phyloP scores from a whole-genome alignment of 1,284 basidiomycete species.

The Cerrena zonata region DNA sequence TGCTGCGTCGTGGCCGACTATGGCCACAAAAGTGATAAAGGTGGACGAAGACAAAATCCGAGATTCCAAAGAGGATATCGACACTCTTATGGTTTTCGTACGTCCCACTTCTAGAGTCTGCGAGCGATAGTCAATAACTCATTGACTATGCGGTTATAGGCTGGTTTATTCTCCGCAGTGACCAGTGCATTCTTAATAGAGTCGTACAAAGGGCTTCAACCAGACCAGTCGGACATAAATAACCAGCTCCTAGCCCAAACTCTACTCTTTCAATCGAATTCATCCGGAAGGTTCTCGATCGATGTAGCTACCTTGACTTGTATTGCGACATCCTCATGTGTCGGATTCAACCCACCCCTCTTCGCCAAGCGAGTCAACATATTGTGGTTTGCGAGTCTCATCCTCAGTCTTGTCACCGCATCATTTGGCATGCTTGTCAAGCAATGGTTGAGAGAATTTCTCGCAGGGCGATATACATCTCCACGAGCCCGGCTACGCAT shows the following conservation, averaged over 20 bases:
- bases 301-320: not conserved
- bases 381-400: conserved; percentile 8
- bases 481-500: not conserved
- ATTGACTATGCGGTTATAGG: conserved; percentile 3
- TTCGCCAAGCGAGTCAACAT: conserved; percentile 1
- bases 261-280: not conserved
- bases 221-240: not conserved
- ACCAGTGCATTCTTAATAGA: conserved; percentile 6
- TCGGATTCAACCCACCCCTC: not conserved
- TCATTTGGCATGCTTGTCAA: conserved; percentile 4
- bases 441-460: conserved; percentile 8
- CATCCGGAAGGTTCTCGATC: not conserved
- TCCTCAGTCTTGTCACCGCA: conserved; percentile 2
- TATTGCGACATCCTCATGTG: not conserved
- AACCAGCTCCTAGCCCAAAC: conserved; percentile 1
- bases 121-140: too few relatives aligned
- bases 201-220: conserved; percentile 4
- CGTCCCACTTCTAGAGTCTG: not conserved
- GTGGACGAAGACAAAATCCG: not conserved
- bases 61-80: conserved; percentile 2
- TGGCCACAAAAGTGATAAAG: not conserved
- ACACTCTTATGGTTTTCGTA: conserved; percentile 1
- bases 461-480: not conserved
- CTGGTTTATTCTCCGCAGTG: conserved; percentile 12
- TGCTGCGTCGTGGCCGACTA: not conserved